Evolutionary conservation across 805 yeast species (phyloP).

Genomic region (Candida nitratophila): DNA sequence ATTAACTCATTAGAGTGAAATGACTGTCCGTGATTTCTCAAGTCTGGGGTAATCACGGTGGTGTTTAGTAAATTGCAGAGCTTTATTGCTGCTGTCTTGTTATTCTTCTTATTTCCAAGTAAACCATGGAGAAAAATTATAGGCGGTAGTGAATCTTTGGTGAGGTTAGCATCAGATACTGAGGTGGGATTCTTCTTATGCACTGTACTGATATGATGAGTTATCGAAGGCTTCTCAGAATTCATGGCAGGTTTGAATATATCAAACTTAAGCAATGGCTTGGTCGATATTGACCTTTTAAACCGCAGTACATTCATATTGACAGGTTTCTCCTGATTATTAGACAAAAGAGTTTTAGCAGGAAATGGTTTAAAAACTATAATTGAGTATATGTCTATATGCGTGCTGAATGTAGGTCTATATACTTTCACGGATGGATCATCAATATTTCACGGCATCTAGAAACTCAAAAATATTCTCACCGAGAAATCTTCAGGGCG

Average conservation of each 20-base stretch:
- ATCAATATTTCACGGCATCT: too few relatives aligned
- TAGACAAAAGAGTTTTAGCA: too few relatives aligned
- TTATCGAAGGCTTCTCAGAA: background rate
- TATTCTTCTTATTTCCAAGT: slow-evolving; percentile 75
- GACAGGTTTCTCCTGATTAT: too few relatives aligned
- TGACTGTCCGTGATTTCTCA: slow-evolving; percentile 86
- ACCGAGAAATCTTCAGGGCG: too few relatives aligned
- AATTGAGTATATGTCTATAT: too few relatives aligned
- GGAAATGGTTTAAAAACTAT: too few relatives aligned
- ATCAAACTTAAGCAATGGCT: background rate
- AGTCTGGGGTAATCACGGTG: slow-evolving; percentile 60
- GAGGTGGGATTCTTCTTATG: background rate
- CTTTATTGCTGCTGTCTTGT: slow-evolving; percentile 62
- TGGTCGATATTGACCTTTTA: background rate
- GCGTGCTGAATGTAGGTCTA: too few relatives aligned
- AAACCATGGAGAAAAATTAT: slow-evolving; percentile 81
- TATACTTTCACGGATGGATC: too few relatives aligned
- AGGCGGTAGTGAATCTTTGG: slow-evolving; percentile 36
- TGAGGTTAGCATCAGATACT: background rate
- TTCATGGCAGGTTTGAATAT: background rate
- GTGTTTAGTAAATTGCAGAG: slow-evolving; percentile 39
- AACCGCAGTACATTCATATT: background rate
- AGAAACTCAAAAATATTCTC: too few relatives aligned
- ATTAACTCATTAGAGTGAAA: slow-evolving; percentile 59
- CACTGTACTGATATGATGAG: background rate